Percentiles rank a stretch among this genome's conserved stretches.
Conservation (phyloP, 345 rosid genomes). For the Citrus australasica region DNA sequence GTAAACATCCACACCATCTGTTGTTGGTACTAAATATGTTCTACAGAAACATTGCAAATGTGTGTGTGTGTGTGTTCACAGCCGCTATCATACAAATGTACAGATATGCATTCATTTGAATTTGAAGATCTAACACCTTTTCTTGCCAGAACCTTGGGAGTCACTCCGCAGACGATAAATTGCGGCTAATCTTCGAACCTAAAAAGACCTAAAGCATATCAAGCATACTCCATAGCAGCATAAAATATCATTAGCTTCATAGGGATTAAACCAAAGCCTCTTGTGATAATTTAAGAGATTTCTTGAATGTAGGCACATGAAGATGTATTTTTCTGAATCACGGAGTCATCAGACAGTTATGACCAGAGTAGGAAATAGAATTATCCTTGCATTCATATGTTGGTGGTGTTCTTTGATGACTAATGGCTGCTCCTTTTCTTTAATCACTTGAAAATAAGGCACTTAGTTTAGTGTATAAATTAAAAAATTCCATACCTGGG, state of each 20-base stretch:
- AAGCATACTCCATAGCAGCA: conserved; percentile 8
- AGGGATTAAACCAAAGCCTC: neutral
- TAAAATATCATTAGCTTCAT: neutral
- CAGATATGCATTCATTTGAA: neutral
- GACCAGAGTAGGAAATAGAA: neutral
- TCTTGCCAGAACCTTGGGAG: conserved; percentile 80
- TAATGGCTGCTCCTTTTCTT: neutral
- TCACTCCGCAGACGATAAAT: conserved; percentile 61
- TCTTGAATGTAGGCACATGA: conserved; percentile 9
- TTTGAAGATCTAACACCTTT: conserved; percentile 38
- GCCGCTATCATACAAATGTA: neutral
- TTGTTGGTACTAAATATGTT: neutral
- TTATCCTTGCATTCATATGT: neutral
- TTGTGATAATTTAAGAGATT: neutral
- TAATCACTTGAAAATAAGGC: neutral
- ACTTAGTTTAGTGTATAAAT: neutral
- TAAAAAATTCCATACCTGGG: conserved; percentile 54
- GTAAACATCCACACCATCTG: conserved; percentile 9
- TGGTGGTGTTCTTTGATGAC: neutral
- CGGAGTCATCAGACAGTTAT: neutral
- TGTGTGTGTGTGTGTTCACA: too few species aligned
- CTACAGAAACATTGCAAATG: neutral
- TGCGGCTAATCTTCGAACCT: conserved; percentile 74
- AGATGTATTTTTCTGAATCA: neutral
- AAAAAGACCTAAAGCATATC: conserved; percentile 16